Evolutionary conservation across 2,329 filamentous ascomycete species (phyloP).

Genomic region (Ascochyta fabae): DNA sequence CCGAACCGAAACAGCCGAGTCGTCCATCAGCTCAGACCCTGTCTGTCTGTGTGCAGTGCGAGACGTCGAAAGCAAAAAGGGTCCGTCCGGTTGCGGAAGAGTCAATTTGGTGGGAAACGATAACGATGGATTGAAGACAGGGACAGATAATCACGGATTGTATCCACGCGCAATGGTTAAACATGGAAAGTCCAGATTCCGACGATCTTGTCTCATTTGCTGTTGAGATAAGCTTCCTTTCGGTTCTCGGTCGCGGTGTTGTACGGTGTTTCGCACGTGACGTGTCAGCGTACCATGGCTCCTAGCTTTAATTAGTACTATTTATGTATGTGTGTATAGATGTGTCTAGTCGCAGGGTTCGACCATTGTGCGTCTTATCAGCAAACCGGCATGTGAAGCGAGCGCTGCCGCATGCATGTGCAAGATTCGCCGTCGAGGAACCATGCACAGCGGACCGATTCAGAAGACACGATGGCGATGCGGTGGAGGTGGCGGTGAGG

Average conservation of each 20-base stretch:
- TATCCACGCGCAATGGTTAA: too few species aligned
- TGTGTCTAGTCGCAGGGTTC: not conserved
- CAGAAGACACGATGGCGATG: slow-evolving; percentile 1
- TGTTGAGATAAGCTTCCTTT: slow-evolving; percentile 1
- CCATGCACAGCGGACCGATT: slow-evolving; percentile 11
- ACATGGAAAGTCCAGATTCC: too few species aligned
- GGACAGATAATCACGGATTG: too few species aligned
- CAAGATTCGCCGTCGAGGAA: slow-evolving; percentile 5
- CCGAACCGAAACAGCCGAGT: too few species aligned
- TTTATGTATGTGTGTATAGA: too few species aligned
- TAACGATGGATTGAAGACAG: too few species aligned
- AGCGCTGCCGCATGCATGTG: not conserved
- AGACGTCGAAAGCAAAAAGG: too few species aligned
- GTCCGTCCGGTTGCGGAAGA: too few species aligned
- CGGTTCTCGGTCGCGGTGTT: not conserved
- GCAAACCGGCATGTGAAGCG: slow-evolving; percentile 10
- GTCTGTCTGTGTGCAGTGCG: too few species aligned
- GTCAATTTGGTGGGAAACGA: too few species aligned
- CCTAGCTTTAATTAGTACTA: not conserved
- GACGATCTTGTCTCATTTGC: not conserved
- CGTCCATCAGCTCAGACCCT: too few species aligned
- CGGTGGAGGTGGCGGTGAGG: slow-evolving; percentile 13
- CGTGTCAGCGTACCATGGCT: not conserved
- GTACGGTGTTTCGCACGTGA: slow-evolving; percentile 5
- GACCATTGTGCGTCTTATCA: slow-evolving; percentile 1